Percentiles rank a stretch among this genome's conserved stretches.
phyloP scores from a whole-genome alignment of 805 yeast genomes.

The Ogataea paraovalis region DNA sequence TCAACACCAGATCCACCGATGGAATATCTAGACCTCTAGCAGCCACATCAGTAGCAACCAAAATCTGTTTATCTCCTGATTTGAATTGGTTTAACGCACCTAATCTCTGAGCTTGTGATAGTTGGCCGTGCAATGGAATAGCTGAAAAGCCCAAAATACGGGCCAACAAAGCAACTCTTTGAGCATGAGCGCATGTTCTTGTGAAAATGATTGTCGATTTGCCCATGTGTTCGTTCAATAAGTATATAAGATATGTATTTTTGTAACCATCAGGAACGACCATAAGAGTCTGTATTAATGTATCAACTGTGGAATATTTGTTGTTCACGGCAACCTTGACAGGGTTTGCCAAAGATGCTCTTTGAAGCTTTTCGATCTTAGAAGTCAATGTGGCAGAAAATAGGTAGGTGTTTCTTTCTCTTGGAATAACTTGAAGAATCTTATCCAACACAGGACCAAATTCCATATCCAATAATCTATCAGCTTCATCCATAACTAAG shows the following conservation, averaged over 20 bases:
- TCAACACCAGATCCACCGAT: constrained; percentile 80
- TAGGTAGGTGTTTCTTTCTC: constrained; percentile 75
- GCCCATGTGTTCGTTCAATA: constrained; percentile 78
- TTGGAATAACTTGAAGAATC: constrained; percentile 78
- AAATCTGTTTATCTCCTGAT: constrained; percentile 61
- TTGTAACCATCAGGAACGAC: constrained; percentile 90
- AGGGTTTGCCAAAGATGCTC: constrained; percentile 87
- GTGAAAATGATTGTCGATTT: constrained; percentile 88
- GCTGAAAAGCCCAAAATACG: constrained; percentile 82
- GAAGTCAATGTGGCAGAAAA: constrained; percentile 98
- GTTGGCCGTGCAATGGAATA: constrained; percentile 91
- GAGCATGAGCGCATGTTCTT: constrained; percentile 93
- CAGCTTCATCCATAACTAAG: constrained; percentile 96
- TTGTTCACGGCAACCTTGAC: constrained; percentile 87
- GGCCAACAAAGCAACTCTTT: constrained; percentile 78
- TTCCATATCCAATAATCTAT: constrained; percentile 90
- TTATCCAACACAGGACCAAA: constrained; percentile 92
- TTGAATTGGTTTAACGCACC: constrained; percentile 80
- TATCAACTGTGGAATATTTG: constrained; percentile 89
- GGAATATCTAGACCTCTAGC: constrained; percentile 98
- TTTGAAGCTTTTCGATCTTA: constrained; percentile 88
- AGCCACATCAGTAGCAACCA: constrained; percentile 89
- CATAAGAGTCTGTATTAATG: constrained; percentile 84
- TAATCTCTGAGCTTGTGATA: constrained; percentile 77
- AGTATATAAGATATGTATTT: constrained; percentile 78